These are phyloP conservation scores for Gossypium aridum DNA, from an alignment of 441 rosid genomes.

Conservation along the genomic window DNA sequence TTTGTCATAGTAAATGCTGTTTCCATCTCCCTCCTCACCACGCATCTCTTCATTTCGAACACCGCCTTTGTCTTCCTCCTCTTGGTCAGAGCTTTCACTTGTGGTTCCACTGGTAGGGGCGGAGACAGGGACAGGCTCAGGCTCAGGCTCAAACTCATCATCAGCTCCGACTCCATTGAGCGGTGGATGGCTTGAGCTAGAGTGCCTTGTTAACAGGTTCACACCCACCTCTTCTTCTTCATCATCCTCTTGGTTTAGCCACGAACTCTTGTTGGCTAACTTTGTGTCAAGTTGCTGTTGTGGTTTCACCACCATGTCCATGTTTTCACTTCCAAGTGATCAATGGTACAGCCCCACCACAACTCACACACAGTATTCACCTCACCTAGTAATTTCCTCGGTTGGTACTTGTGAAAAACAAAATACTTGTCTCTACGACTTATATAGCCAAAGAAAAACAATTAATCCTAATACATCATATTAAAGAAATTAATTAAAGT, in stretches of 20 bases:
- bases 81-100: background rate
- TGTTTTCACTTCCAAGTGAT: background rate
- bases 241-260: background rate
- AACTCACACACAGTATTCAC: background rate
- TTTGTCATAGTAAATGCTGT: slow-evolving; percentile 31
- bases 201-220: slow-evolving; percentile 11
- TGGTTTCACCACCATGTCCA: background rate
- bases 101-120: background rate
- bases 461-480: no score
- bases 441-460: background rate
- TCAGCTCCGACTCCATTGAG: background rate
- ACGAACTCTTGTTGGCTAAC: background rate
- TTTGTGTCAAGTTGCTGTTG: background rate
- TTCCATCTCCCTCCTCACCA: background rate
- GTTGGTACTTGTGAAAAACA: no score
- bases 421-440: background rate
- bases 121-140: no score
- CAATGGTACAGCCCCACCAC: background rate
- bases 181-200: slow-evolving; percentile 5
- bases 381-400: background rate
- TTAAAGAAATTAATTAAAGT: no score
- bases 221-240: slow-evolving; percentile 22
- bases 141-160: background rate
- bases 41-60: background rate
- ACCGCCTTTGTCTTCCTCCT: background rate